phyloP scores from a whole-genome alignment of 1,139 yeast species.

The Geotrichum klebahnii region DNA sequence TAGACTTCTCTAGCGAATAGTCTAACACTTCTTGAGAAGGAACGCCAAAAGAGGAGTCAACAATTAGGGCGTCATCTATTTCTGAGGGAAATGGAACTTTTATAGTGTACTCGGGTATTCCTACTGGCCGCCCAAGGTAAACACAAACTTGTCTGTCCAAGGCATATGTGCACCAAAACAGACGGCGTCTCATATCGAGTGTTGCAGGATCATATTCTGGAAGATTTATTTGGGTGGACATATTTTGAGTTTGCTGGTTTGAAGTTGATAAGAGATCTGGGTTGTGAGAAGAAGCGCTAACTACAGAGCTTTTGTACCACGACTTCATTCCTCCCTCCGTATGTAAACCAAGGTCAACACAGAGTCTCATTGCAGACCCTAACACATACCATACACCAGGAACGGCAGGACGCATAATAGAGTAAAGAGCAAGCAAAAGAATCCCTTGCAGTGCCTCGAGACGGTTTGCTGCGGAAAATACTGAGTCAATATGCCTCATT shows the following conservation, averaged over 20 bases:
- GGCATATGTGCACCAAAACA: conserved; percentile 87
- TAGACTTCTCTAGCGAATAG: conserved; percentile 40
- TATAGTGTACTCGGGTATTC: conserved; percentile 64
- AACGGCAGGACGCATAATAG: conserved; percentile 49
- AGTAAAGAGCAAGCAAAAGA: conserved; percentile 60
- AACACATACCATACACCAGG: conserved; percentile 90
- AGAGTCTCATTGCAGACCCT: conserved; percentile 73
- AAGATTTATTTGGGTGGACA: conserved; percentile 5
- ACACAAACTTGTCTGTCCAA: conserved; percentile 75
- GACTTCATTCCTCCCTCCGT: conserved; percentile 45
- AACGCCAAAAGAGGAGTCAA: conserved; percentile 25
- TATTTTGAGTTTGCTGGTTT: neutral
- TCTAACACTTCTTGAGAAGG: conserved; percentile 1
- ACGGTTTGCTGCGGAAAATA: conserved; percentile 55
- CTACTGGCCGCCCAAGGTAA: conserved; percentile 67
- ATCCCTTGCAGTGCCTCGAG: conserved; percentile 71
- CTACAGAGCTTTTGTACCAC: conserved; percentile 16
- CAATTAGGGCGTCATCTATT: conserved; percentile 64
- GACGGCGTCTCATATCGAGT: conserved; percentile 64
- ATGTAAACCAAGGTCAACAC: conserved; percentile 81
- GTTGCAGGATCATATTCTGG: conserved; percentile 47
- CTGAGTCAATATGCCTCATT: conserved; percentile 53
- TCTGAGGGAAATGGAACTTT: conserved; percentile 65
- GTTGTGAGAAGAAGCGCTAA: conserved; percentile 11
- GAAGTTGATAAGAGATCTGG: neutral